Base-by-base conservation (phyloP, 2,329 filamentous ascomycete species). In the Rugonectria rugulosa region DNA sequence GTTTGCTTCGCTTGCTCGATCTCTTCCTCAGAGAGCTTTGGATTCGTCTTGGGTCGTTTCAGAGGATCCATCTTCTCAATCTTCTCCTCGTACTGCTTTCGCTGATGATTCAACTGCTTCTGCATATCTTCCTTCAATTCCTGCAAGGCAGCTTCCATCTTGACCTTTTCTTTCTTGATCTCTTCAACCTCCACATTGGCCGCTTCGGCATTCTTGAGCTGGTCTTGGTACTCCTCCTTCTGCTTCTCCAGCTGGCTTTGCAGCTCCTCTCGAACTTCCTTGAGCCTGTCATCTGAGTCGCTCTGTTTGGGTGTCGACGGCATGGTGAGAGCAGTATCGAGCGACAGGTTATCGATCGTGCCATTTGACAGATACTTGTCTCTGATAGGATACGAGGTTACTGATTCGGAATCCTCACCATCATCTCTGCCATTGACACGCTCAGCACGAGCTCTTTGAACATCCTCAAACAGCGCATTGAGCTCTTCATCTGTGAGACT, bases 341-440 rank as follows among this genome's bases (percentile, higher is more conserved):
- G 81, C 2, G 94, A 98, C 68, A 97, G 95, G 70, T 96, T 97
- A 75, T 99, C 95, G 48, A 98, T 82, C 0, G 94, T 97, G 2
- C 94, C 94, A 51, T 90, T 95, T 3, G 93, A 97, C 78, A 97
- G 85, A 73, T 98, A 98, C 70, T 98, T 98, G 66, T 99, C 95
- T 46, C 95, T 84, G 24, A 93, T 81, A 2, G 92, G 89, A 69
- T 93, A 97, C 1, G 94, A 97, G 23, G 88, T 90, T 42, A 90
- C 85, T 0, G 94, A 97, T 63, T 99, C 95, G 49, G 88, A 86
- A 71, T 98, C 95, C 53, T 97, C 94, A 52, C 94, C 91, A 34
- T 89, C 88, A 58, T 94, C 92, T 19, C 92, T 86, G 5, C 77
- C 83, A 54, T 79, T 83, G 49, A 92, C 91, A 58, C 86, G 83